phyloP scores from a whole-genome alignment of 2,329 filamentous ascomycete genomes.

The Ascochyta rabiei region DNA sequence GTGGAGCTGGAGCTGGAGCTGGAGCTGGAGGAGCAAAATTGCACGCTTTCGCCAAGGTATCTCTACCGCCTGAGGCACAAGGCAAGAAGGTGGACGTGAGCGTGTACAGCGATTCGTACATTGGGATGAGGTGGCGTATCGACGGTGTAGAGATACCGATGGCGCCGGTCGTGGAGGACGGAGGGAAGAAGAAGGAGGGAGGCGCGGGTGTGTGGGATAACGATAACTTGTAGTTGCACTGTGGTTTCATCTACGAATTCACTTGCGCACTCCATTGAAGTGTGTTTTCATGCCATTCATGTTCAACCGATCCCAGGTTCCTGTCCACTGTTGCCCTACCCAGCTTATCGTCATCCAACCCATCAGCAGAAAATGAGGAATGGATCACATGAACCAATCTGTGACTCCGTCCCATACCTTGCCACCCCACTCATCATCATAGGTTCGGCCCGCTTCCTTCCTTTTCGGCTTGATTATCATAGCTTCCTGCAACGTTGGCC shows the following conservation, averaged over 20 bases:
- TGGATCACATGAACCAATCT: constrained; percentile 18
- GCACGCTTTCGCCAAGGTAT: constrained; percentile 63
- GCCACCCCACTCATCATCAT: constrained; percentile 3
- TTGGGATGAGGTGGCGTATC: constrained; percentile 71
- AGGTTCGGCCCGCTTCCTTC: not conserved
- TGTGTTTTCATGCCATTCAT: not conserved
- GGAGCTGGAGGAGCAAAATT: constrained; percentile 48
- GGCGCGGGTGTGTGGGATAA: constrained; percentile 14
- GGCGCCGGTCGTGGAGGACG: constrained; percentile 40
- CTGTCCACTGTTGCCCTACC: not conserved
- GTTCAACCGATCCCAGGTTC: too few species aligned
- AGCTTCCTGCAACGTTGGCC: constrained; percentile 26
- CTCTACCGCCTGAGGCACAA: constrained; percentile 61
- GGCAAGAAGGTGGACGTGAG: constrained; percentile 72
- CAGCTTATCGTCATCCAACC: not conserved
- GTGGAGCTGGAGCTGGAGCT: constrained; percentile 12
- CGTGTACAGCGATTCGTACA: constrained; percentile 86
- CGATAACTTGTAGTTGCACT: not conserved
- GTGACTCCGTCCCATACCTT: constrained; percentile 20
- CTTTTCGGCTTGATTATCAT: not conserved
- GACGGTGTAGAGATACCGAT: constrained; percentile 58
- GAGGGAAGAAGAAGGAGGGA: constrained; percentile 35
- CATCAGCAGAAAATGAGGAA: not conserved
- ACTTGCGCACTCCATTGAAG: not conserved
- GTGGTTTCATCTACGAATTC: not conserved